Evolutionary conservation across 2,329 filamentous ascomycete species (phyloP).

Genomic region (Penicillium hordei): DNA sequence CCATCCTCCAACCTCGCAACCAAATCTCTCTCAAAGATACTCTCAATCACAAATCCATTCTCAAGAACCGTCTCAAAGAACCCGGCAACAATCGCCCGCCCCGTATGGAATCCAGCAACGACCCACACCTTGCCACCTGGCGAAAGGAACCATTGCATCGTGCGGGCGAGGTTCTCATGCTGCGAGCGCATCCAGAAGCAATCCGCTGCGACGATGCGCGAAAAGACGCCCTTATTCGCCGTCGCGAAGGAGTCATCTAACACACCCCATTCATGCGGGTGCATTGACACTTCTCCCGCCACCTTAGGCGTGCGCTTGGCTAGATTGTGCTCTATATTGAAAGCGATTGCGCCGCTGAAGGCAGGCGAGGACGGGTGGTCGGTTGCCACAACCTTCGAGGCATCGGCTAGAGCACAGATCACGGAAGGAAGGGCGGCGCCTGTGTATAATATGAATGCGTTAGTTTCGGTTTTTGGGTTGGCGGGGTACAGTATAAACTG

Average conservation of each 20-base stretch:
- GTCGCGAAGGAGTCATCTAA: slow-evolving; percentile 42
- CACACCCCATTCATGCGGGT: slow-evolving; percentile 58
- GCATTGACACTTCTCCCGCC: slow-evolving; percentile 33
- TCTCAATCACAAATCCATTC: slow-evolving; percentile 51
- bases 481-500: neutral
- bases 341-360: slow-evolving; percentile 43
- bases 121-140: slow-evolving; percentile 45
- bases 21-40: slow-evolving; percentile 57
- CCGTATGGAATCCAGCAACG: slow-evolving; percentile 61
- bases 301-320: slow-evolving; percentile 15
- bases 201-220: slow-evolving; percentile 59
- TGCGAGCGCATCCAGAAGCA: slow-evolving; percentile 61
- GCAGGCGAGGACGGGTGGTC: slow-evolving; percentile 51
- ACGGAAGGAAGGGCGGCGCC: slow-evolving; percentile 46
- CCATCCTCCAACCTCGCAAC: slow-evolving; percentile 39
- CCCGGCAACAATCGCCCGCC: slow-evolving; percentile 53
- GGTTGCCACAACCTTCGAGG: slow-evolving; percentile 48
- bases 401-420: slow-evolving; percentile 38
- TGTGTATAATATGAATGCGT: slow-evolving; percentile 12
- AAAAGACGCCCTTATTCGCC: slow-evolving; percentile 44
- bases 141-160: slow-evolving; percentile 58
- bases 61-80: slow-evolving; percentile 54
- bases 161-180: slow-evolving; percentile 56
- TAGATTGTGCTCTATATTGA: slow-evolving; percentile 52
- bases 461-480: neutral